A percentile compares a stretch with the other conserved stretches of the same genome.
phyloP scores from a whole-genome alignment of 140 eudicot species.

The Senecio squalidus region DNA sequence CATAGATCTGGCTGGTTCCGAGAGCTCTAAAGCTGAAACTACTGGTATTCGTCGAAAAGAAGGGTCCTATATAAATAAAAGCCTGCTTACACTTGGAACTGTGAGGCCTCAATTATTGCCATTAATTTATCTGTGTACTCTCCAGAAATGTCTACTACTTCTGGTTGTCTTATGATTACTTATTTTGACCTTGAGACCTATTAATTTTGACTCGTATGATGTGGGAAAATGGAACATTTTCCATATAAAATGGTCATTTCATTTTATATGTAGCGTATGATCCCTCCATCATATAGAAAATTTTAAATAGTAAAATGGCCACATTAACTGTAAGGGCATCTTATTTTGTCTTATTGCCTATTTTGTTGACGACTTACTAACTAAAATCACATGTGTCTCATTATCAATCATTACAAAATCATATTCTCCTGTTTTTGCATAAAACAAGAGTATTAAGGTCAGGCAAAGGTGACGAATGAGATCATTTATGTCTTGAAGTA shows the following conservation, averaged over 20 bases:
- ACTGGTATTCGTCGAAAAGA: conserved; percentile 82
- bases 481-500: too few relatives aligned
- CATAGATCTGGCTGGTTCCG: conserved; percentile 98
- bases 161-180: conserved; percentile 2
- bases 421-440: background rate
- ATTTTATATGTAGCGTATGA: background rate
- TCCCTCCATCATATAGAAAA: too few relatives aligned
- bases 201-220: background rate
- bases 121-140: conserved; percentile 27
- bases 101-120: conserved; percentile 56
- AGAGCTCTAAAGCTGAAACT: conserved; percentile 93
- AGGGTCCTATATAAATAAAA: conserved; percentile 91
- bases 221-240: background rate
- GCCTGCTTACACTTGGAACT: conserved; percentile 95
- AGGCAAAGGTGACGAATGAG: too few relatives aligned
- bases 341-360: background rate
- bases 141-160: conserved; percentile 11
- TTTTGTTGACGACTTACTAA: background rate
- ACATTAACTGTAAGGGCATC: background rate
- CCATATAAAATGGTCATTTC: background rate
- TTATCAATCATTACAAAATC: background rate
- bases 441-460: too few relatives aligned
- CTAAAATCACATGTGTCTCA: background rate
- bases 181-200: background rate
- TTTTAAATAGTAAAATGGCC: background rate